Evolutionary conservation across 129 eudicot genomes (phyloP).

Genomic region (Sambucus nigra): DNA sequence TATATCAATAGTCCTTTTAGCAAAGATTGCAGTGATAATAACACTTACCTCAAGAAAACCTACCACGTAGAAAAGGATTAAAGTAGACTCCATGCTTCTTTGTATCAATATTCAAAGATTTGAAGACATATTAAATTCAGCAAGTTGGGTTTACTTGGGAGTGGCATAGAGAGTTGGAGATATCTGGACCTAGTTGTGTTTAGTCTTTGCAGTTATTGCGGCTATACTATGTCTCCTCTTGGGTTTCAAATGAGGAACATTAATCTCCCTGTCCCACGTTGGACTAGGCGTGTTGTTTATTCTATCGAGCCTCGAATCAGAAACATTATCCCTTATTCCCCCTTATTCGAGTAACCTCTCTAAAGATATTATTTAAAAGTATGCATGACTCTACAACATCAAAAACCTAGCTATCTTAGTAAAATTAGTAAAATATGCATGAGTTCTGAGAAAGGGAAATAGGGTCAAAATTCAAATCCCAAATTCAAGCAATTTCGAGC

Average conservation of each 20-base stretch:
- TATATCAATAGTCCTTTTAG: too few species aligned
- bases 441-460: too few species aligned
- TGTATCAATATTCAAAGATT: too few species aligned
- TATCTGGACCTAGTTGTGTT: conserved; percentile 50
- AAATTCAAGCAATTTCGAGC: too few species aligned
- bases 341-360: conserved; percentile 66
- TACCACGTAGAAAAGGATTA: too few species aligned
- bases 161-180: conserved; percentile 74
- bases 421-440: too few species aligned
- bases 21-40: too few species aligned
- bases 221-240: conserved; percentile 19
- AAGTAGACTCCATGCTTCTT: too few species aligned
- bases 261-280: conserved; percentile 26
- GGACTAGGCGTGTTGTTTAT: conserved; percentile 18
- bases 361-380: conserved; percentile 58
- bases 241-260: conserved; percentile 13
- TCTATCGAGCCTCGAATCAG: conserved; percentile 33
- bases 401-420: conserved; percentile 11
- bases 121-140: too few species aligned
- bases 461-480: too few species aligned
- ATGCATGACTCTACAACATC: conserved; percentile 48
- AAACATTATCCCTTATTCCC: conserved; percentile 17
- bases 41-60: too few species aligned
- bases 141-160: conserved; percentile 63
- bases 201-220: conserved; percentile 23